These are phyloP conservation scores for Mycena kentingensis DNA, from an alignment of 768 basidiomycete genomes.

Conservation along the genomic window DNA sequence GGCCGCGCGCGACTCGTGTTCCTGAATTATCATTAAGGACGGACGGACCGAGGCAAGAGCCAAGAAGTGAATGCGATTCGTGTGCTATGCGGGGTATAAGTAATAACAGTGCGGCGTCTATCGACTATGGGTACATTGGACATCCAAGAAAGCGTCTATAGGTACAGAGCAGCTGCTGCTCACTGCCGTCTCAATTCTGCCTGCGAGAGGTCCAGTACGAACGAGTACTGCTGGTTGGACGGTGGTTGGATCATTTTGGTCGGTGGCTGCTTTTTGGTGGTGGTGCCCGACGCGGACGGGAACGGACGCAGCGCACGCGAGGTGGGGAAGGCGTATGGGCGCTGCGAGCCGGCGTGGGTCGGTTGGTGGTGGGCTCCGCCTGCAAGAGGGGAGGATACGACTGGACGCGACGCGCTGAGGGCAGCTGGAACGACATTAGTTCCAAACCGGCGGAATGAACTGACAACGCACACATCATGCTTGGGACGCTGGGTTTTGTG, in stretches of 20 bases:
- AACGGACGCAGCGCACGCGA: conserved; percentile 83
- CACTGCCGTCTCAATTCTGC: conserved; percentile 74
- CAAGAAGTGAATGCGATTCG: too few species aligned
- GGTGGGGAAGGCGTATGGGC: conserved; percentile 58
- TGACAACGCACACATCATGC: conserved; percentile 19
- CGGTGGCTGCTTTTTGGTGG: conserved; percentile 48
- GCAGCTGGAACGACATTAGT: conserved; percentile 33
- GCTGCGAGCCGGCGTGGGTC: conserved; percentile 42
- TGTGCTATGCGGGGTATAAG: too few species aligned
- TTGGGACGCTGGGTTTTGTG: too few species aligned
- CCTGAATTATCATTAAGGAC: too few species aligned
- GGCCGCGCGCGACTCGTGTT: too few species aligned
- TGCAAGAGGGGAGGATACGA: conserved; percentile 67
- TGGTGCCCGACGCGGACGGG: conserved; percentile 53
- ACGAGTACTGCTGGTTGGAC: conserved; percentile 65
- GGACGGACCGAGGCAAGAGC: too few species aligned
- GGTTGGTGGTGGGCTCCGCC: conserved; percentile 34
- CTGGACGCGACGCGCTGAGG: conserved; percentile 51
- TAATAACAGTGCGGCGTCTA: too few species aligned
- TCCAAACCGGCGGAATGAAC: background rate
- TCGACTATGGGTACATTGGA: background rate
- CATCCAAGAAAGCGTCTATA: too few species aligned
- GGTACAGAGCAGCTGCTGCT: background rate
- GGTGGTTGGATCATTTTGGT: conserved; percentile 83
- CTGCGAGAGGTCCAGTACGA: conserved; percentile 80